Percentiles rank a stretch among this genome's conserved stretches.
These are phyloP conservation scores for Solanum pimpinellifolium DNA, from an alignment of 257 asterid species.

Conservation along the genomic window DNA sequence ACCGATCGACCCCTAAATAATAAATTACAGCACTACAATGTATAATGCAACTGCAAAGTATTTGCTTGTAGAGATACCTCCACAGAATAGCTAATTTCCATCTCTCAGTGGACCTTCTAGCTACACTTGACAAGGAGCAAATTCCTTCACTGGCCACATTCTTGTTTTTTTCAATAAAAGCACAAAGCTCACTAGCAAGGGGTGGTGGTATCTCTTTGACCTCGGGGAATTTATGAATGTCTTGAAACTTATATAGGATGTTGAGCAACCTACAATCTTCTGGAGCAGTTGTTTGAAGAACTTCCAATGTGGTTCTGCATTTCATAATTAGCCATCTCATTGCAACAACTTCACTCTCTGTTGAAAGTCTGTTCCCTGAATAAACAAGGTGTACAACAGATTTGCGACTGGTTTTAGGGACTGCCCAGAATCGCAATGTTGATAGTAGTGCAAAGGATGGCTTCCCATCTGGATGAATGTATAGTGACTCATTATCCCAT, in stretches of 20 bases:
- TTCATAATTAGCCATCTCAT: constrained; percentile 35
- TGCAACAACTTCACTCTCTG: constrained; percentile 44
- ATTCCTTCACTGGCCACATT: not conserved
- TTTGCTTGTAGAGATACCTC: constrained; percentile 54
- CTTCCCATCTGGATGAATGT: constrained; percentile 59
- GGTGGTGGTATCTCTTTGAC: constrained; percentile 6
- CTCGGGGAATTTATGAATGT: not conserved
- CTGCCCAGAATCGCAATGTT: constrained; percentile 72
- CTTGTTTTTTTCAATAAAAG: constrained; percentile 18
- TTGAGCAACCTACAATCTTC: constrained; percentile 41
- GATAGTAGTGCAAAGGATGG: constrained; percentile 67
- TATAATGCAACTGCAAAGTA: constrained; percentile 32
- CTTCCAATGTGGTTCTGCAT: constrained; percentile 29
- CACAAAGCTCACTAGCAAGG: constrained; percentile 23
- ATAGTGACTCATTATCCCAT: constrained; percentile 57
- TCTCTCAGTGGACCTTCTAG: constrained; percentile 25
- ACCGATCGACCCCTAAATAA: not conserved
- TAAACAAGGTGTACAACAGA: constrained; percentile 41
- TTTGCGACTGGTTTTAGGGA: constrained; percentile 42
- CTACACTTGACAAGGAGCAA: constrained; percentile 1
- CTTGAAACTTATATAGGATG: constrained; percentile 23
- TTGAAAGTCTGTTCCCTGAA: constrained; percentile 49
- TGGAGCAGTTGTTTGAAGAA: constrained; percentile 34
- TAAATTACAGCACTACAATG: constrained; percentile 20
- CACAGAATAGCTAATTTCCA: constrained; percentile 61